phyloP scores from a whole-genome alignment of 2,329 filamentous ascomycete genomes.

The Penicillium sp. region DNA sequence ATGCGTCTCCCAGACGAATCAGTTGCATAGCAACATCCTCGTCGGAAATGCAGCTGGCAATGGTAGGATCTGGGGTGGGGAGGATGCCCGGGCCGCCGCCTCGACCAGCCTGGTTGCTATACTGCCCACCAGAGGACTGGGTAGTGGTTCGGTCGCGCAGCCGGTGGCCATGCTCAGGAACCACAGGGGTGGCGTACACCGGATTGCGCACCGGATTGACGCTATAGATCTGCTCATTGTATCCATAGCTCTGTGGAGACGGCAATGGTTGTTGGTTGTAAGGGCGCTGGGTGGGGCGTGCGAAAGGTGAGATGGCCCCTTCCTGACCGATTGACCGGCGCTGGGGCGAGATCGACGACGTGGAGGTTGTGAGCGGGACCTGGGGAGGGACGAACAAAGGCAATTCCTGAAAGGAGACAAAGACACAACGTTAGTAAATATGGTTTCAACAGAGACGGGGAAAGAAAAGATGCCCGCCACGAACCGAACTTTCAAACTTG shows the following conservation, averaged over 20 bases:
- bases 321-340: constrained; percentile 68
- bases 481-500: constrained; percentile 93
- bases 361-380: constrained; percentile 88
- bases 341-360: constrained; percentile 89
- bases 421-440: too few species aligned
- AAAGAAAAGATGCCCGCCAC: constrained; percentile 33
- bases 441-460: too few species aligned
- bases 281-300: constrained; percentile 65
- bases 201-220: constrained; percentile 26
- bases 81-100: constrained; percentile 53
- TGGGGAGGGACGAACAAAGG: constrained; percentile 90
- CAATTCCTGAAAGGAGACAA: constrained; percentile 60
- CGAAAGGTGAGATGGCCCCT: constrained; percentile 60
- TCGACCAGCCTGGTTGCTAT: constrained; percentile 34
- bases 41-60: constrained; percentile 92
- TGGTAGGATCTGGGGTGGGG: constrained; percentile 92
- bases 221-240: constrained; percentile 43
- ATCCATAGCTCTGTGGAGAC: constrained; percentile 70
- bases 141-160: constrained; percentile 53
- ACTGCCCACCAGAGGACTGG: too few species aligned
- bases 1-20: constrained; percentile 89
- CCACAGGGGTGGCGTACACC: constrained; percentile 55
- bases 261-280: constrained; percentile 71
- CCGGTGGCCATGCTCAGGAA: constrained; percentile 52
- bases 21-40: constrained; percentile 95